Conservation (phyloP, 2,329 filamentous ascomycete genomes). For the Aspergillus proliferans region DNA sequence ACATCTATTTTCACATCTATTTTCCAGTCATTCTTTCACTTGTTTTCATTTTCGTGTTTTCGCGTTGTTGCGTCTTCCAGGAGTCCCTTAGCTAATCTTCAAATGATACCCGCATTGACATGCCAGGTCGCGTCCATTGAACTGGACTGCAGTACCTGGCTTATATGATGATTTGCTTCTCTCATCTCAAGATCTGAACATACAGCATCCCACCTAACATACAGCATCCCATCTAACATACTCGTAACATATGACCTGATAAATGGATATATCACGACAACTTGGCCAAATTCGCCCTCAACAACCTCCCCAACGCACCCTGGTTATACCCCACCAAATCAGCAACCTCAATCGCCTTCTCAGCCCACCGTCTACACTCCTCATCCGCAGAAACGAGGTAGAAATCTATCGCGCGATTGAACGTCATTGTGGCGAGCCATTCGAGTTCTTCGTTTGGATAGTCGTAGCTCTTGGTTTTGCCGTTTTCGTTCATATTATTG, state of each 20-base stretch:
- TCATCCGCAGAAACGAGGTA: slow-evolving; percentile 31
- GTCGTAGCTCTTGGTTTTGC: background rate
- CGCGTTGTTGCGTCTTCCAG: background rate
- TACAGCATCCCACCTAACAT: background rate
- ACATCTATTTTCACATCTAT: too few species aligned
- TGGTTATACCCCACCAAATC: slow-evolving; percentile 15
- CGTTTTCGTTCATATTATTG: background rate
- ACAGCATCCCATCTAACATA: background rate
- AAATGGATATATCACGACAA: slow-evolving; percentile 8
- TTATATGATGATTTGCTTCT: background rate
- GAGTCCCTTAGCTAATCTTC: background rate
- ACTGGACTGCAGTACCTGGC: too few species aligned
- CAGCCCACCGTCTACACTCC: slow-evolving; percentile 30
- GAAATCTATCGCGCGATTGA: slow-evolving; percentile 53
- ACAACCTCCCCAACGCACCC: slow-evolving; percentile 16
- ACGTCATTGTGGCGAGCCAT: slow-evolving; percentile 50
- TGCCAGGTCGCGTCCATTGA: background rate
- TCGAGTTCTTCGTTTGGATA: slow-evolving; percentile 53
- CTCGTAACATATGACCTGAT: background rate
- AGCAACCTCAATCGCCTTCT: slow-evolving; percentile 31
- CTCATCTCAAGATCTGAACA: background rate
- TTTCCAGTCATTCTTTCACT: background rate
- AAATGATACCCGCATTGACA: slow-evolving; percentile 4
- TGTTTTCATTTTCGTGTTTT: background rate
- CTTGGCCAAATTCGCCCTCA: slow-evolving; percentile 23